These are phyloP conservation scores for Penicillium cinerascens DNA, from an alignment of 495 filamentous ascomycete genomes.

Conservation along the genomic window DNA sequence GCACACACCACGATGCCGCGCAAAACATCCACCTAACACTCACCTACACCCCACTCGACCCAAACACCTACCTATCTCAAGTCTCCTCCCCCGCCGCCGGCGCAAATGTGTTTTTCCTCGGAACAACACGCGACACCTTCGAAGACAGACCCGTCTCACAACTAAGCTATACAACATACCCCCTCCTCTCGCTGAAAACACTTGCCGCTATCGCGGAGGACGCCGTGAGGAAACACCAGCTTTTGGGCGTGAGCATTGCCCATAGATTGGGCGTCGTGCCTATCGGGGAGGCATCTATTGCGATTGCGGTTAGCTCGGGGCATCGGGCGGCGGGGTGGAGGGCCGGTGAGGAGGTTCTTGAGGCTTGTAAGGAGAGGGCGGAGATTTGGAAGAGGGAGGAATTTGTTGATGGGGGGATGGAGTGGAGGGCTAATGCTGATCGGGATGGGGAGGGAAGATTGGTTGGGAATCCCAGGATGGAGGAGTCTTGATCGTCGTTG, in stretches of 20 bases:
- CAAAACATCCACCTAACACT: constrained; percentile 41
- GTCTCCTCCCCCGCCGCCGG: constrained; percentile 80
- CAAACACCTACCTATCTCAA: constrained; percentile 55
- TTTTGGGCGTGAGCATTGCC: constrained; percentile 70
- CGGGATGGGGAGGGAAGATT: constrained; percentile 50
- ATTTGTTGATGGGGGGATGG: constrained; percentile 73
- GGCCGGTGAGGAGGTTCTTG: constrained; percentile 85
- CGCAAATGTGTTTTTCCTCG: constrained; percentile 82
- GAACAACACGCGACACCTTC: constrained; percentile 88
- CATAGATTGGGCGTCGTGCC: constrained; percentile 87
- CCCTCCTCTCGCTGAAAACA: constrained; percentile 69
- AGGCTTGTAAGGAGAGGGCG: constrained; percentile 76
- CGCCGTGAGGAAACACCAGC: constrained; percentile 54
- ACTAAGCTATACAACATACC: constrained; percentile 81
- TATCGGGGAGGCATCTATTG: constrained; percentile 85
- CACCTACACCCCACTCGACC: constrained; percentile 61
- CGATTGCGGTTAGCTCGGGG: constrained; percentile 80
- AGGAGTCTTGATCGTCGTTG: background rate
- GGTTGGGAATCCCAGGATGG: background rate
- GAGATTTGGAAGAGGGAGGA: constrained; percentile 97
- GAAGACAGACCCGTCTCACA: constrained; percentile 66
- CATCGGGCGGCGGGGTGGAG: constrained; percentile 88
- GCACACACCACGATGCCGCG: constrained; percentile 23
- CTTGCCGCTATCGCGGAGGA: constrained; percentile 64
- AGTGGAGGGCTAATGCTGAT: constrained; percentile 93